A percentile compares a stretch with the other conserved stretches of the same genome.
These are phyloP conservation scores for Angophora floribunda DNA, from an alignment of 345 rosid species.

Conservation along the genomic window DNA sequence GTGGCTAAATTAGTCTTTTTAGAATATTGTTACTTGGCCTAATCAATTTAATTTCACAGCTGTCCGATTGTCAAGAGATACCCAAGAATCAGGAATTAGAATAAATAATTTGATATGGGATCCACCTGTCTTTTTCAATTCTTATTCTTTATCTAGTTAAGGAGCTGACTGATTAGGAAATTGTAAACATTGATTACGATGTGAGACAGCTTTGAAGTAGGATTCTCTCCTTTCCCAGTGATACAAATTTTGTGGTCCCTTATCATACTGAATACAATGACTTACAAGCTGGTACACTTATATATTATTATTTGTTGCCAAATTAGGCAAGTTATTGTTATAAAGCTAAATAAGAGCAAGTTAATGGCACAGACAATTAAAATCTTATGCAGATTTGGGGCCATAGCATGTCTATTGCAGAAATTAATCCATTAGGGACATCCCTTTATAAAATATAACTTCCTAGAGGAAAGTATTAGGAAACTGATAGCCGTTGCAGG, in stretches of 20 bases:
- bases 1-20: neutral
- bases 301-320: neutral
- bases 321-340: neutral
- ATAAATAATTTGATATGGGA: neutral
- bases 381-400: neutral
- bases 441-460: neutral
- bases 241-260: neutral
- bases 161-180: neutral
- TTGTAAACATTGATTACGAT: neutral
- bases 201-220: neutral
- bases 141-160: neutral
- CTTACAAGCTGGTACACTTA: neutral
- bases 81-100: neutral
- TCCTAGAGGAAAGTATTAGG: neutral
- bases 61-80: neutral
- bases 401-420: neutral
- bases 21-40: neutral
- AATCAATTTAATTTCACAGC: neutral
- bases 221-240: neutral
- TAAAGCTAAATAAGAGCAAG: neutral
- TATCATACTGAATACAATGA: neutral
- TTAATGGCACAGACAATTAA: neutral
- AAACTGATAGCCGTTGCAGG: neutral
- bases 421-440: neutral
- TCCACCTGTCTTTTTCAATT: neutral